phyloP scores from a whole-genome alignment of 106 monocot species.

The Allium cepa region DNA sequence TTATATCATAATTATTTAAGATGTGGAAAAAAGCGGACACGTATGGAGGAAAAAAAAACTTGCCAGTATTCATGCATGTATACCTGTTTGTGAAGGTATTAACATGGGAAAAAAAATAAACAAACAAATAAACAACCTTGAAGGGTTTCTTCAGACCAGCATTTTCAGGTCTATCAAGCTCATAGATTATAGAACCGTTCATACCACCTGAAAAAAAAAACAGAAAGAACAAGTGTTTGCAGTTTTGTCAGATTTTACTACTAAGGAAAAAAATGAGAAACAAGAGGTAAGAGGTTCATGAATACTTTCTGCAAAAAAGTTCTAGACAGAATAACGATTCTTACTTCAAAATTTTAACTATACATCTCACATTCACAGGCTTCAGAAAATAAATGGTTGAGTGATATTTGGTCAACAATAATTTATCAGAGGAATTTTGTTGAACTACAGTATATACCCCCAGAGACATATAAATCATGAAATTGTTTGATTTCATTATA shows the following conservation, averaged over 20 bases:
- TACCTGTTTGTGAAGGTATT: background rate
- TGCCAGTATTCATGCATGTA: background rate
- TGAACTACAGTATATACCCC: no score
- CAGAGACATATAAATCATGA: no score
- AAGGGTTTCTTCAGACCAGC: constrained; percentile 56
- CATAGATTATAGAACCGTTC: constrained; percentile 96
- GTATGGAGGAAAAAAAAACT: background rate
- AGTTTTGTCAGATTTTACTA: background rate
- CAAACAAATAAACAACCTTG: constrained; percentile 33
- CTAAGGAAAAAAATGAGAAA: background rate
- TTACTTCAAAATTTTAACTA: no score
- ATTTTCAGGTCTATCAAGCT: constrained; percentile 97
- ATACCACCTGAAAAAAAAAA: constrained; percentile 65
- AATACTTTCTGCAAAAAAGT: no score
- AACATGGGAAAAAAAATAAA: background rate
- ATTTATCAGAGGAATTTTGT: no score
- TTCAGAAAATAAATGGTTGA: no score
- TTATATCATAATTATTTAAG: background rate
- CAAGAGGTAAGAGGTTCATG: no score
- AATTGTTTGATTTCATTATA: no score
- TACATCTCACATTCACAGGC: no score
- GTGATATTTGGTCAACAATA: no score
- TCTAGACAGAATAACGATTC: no score
- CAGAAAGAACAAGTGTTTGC: background rate
- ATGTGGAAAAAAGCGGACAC: background rate